phyloP scores from a whole-genome alignment of 441 rosid species.

The Daphne laureola region DNA sequence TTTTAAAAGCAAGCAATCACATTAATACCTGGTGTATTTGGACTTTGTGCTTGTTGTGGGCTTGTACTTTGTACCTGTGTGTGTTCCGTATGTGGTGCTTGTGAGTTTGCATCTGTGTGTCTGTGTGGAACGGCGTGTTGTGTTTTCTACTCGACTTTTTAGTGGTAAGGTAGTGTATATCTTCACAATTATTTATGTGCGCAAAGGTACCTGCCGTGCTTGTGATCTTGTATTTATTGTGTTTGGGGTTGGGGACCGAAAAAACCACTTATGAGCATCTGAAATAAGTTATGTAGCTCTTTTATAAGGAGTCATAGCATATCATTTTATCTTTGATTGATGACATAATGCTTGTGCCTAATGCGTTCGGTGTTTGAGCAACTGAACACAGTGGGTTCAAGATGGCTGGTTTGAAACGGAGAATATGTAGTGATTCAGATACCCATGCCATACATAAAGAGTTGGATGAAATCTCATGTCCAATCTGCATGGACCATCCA shows the following conservation, averaged over 20 bases:
- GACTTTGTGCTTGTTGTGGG: too few species aligned
- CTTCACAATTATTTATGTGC: too few species aligned
- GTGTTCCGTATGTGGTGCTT: too few species aligned
- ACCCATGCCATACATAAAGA: constrained; percentile 63
- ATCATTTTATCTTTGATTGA: constrained; percentile 12
- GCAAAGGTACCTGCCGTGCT: background rate
- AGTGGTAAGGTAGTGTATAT: too few species aligned
- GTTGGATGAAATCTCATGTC: constrained; percentile 69
- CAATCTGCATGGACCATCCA: constrained; percentile 84
- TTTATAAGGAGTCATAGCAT: background rate
- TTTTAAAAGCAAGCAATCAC: too few species aligned
- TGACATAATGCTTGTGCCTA: constrained; percentile 29
- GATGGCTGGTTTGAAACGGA: constrained; percentile 97
- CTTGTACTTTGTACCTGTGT: too few species aligned
- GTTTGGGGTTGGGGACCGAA: background rate
- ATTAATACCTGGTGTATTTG: too few species aligned
- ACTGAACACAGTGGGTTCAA: constrained; percentile 70
- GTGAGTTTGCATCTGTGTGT: too few species aligned
- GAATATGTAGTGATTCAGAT: constrained; percentile 66
- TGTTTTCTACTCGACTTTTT: too few species aligned
- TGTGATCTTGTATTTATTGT: background rate
- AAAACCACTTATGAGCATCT: background rate
- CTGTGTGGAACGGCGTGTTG: too few species aligned
- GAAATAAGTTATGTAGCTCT: constrained; percentile 8
- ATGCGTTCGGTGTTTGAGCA: constrained; percentile 60